Base-by-base conservation (phyloP, 352 stramenopile genomes). In the Pythium sp. region DNA sequence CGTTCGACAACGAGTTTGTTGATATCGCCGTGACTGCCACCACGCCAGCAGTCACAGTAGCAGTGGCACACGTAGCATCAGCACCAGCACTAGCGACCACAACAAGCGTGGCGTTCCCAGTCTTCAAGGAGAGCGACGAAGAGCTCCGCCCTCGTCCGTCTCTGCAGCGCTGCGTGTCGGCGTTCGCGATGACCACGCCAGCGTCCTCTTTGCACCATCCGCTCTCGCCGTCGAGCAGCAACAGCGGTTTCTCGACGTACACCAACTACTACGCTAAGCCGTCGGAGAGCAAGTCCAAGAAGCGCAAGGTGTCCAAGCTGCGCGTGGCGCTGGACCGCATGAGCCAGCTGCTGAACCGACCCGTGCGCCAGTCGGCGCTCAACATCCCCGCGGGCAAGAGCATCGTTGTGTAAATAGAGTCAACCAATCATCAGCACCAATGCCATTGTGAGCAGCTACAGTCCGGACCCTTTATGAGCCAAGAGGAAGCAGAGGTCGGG, bases 271-370 rank as follows among this genome's bases (percentile, higher is more conserved):
- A 68, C 43, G 36, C 36, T 26, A 51, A 63, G 41, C 68, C 70
- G 54, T 64, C 75, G 12, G 57, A 63, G 12, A 58, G 43, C 22
- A 69, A 72, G 55, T 70, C 74, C n/a, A 87, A 79, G 72, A 86
- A 86, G 69, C 80, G 79, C 69, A 90, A 90, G 75, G 75, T 88
- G 5, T 91, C 82, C 26, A 86, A 79, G 71, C 76, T 91, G 58
- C 83, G 90, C 49, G 68, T 82, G 47, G 79, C 81, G 41, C 66
- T 92, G 61, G 77, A 87, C 69, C 82, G 82, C 63, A 80, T 92
- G 61, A 89, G 88, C 69, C 76, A 90, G 59, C 73, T 93, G 63
- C 77, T 93, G 30, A 90, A 93, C 69, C 78, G 82, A 5, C 85
- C 85, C 7, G 85, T 93, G 55, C 82, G 85, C n/a, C 85, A 86